These are phyloP conservation scores for Neurospora pannonica DNA, from an alignment of 495 filamentous ascomycete species.

Conservation along the genomic window DNA sequence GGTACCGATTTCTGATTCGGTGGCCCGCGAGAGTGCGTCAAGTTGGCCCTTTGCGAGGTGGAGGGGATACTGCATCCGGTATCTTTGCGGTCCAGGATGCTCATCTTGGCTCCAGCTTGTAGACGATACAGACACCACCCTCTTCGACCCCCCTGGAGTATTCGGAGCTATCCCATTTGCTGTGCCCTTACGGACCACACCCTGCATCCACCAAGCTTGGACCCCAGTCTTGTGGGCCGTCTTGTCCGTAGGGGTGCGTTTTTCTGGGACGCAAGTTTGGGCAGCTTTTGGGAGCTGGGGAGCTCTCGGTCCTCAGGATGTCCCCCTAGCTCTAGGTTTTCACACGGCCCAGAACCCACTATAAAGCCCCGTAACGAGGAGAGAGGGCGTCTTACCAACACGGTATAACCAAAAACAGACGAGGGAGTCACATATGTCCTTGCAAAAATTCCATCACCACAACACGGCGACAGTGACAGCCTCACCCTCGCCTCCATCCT, in stretches of 20 bases:
- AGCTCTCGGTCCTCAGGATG: neutral
- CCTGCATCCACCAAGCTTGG: neutral
- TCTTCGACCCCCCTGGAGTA: neutral
- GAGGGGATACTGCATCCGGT: constrained; percentile 9
- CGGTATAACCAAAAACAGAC: constrained; percentile 20
- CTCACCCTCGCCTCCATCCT: constrained; percentile 5
- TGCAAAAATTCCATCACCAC: constrained; percentile 9
- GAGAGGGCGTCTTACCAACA: constrained; percentile 11
- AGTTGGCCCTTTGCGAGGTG: constrained; percentile 2
- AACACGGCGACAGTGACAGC: neutral
- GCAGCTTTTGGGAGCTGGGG: neutral
- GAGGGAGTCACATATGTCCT: constrained; percentile 4
- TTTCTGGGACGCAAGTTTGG: neutral
- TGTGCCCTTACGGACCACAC: neutral
- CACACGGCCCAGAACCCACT: constrained; percentile 20
- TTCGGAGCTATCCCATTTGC: neutral
- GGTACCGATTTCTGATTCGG: neutral
- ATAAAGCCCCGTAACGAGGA: constrained; percentile 16
- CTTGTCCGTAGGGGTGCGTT: neutral
- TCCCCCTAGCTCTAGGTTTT: constrained; percentile 2
- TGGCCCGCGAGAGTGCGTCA: neutral
- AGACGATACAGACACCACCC: neutral
- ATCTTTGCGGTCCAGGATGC: constrained; percentile 14
- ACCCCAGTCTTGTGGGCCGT: neutral
- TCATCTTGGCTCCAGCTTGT: constrained; percentile 12